These are phyloP conservation scores for Aspergillus ibericus DNA, from an alignment of 2,329 filamentous ascomycete species.

Conservation along the genomic window DNA sequence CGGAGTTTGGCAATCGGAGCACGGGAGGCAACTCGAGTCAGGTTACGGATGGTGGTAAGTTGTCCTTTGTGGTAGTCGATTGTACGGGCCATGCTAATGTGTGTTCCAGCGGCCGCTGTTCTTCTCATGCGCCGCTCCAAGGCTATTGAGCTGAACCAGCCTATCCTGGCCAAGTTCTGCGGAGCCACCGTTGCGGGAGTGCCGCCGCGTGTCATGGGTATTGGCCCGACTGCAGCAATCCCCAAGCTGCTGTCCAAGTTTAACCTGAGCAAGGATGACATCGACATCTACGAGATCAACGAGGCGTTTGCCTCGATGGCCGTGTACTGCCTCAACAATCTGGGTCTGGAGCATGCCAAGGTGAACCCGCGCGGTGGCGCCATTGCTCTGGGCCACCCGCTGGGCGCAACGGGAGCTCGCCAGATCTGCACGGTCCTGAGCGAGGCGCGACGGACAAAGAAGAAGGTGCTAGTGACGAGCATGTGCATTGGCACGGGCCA, in stretches of 20 bases:
- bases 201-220: constrained; percentile 94
- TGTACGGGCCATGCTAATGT: background rate
- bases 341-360: constrained; percentile 61
- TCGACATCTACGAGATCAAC: constrained; percentile 91
- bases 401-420: constrained; percentile 84
- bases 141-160: constrained; percentile 81
- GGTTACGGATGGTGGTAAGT: constrained; percentile 81
- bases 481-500: constrained; percentile 77
- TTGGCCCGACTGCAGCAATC: constrained; percentile 61
- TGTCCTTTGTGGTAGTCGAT: constrained; percentile 1
- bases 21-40: constrained; percentile 95
- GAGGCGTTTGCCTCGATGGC: constrained; percentile 98
- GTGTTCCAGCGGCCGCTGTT: constrained; percentile 68
- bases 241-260: constrained; percentile 81
- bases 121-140: constrained; percentile 93
- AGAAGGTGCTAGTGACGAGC: constrained; percentile 86
- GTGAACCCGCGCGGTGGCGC: constrained; percentile 95
- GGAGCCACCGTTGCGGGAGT: constrained; percentile 88
- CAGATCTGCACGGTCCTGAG: constrained; percentile 90
- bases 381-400: constrained; percentile 86
- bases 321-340: constrained; percentile 81
- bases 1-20: constrained; percentile 79
- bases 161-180: constrained; percentile 92
- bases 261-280: constrained; percentile 74
- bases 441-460: constrained; percentile 78